These are phyloP conservation scores for Russula compacta DNA, from an alignment of 768 basidiomycete species.

Conservation along the genomic window DNA sequence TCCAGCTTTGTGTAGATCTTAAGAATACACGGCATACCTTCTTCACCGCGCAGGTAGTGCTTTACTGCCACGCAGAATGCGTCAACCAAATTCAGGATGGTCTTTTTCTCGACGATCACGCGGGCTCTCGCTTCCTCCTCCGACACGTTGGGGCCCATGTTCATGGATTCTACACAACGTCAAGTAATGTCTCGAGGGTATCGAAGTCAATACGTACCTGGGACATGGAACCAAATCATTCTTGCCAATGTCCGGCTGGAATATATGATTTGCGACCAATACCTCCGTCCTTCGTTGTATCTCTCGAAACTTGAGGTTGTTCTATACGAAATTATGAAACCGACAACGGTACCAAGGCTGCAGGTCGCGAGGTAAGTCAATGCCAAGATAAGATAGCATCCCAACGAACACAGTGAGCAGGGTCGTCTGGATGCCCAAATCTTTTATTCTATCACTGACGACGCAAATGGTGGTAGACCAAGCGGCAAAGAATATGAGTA, in stretches of 20 bases:
- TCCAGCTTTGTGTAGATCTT: not conserved
- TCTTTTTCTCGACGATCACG: constrained; percentile 56
- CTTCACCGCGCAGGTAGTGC: constrained; percentile 39
- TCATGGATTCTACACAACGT: constrained; percentile 22
- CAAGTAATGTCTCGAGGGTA: not conserved
- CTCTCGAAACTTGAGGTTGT: constrained; percentile 66
- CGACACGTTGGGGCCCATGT: constrained; percentile 18
- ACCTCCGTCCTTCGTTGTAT: constrained; percentile 63
- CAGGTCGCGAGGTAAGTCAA: constrained; percentile 25
- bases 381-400: not conserved
- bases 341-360: constrained; percentile 54
- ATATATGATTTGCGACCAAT: constrained; percentile 63
- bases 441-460: constrained; percentile 39
- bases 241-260: constrained; percentile 48
- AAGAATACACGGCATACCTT: constrained; percentile 5
- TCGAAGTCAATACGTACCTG: constrained; percentile 30
- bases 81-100: constrained; percentile 56
- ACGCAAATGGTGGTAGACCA: constrained; percentile 54
- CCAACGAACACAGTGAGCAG: constrained; percentile 58
- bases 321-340: constrained; percentile 65
- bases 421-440: constrained; percentile 39
- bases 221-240: constrained; percentile 60
- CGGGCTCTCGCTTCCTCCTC: constrained; percentile 36
- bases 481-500: constrained; percentile 51
- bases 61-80: constrained; percentile 59